A percentile compares a stretch with the other conserved stretches of the same genome.
These are phyloP conservation scores for Citropsis articulata DNA, from an alignment of 345 rosid genomes.

Conservation along the genomic window DNA sequence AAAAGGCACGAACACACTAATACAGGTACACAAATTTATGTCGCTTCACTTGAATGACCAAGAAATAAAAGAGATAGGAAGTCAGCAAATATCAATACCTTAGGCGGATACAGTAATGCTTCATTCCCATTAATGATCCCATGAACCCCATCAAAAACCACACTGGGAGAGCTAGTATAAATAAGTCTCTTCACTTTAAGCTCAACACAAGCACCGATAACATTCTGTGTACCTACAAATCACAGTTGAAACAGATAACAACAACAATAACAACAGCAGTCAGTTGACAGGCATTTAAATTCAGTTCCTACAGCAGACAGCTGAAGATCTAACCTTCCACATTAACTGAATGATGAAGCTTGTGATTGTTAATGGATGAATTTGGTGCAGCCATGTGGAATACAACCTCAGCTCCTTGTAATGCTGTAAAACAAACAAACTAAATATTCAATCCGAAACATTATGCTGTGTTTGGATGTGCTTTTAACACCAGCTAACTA, in stretches of 20 bases:
- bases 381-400: slow-evolving; percentile 98
- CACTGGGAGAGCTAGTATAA: slow-evolving; percentile 95
- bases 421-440: slow-evolving; percentile 37
- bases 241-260: neutral
- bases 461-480: neutral
- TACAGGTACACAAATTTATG: neutral
- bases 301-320: neutral
- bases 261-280: neutral
- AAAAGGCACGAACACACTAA: too few relatives aligned
- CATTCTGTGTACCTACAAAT: slow-evolving; percentile 68
- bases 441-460: too few relatives aligned
- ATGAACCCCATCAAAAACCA: slow-evolving; percentile 78
- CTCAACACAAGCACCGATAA: slow-evolving; percentile 78
- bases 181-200: slow-evolving; percentile 78
- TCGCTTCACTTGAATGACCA: neutral
- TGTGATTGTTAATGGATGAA: slow-evolving; percentile 72
- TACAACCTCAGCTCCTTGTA: slow-evolving; percentile 75
- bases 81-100: slow-evolving; percentile 35
- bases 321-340: slow-evolving; percentile 54
- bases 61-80: neutral
- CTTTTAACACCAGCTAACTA: neutral
- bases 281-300: neutral
- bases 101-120: slow-evolving; percentile 59
- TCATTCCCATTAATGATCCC: slow-evolving; percentile 67
- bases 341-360: slow-evolving; percentile 88